Evolutionary conservation across 1,284 basidiomycete genomes (phyloP).

Genomic region (Apiotrichum sp.): DNA sequence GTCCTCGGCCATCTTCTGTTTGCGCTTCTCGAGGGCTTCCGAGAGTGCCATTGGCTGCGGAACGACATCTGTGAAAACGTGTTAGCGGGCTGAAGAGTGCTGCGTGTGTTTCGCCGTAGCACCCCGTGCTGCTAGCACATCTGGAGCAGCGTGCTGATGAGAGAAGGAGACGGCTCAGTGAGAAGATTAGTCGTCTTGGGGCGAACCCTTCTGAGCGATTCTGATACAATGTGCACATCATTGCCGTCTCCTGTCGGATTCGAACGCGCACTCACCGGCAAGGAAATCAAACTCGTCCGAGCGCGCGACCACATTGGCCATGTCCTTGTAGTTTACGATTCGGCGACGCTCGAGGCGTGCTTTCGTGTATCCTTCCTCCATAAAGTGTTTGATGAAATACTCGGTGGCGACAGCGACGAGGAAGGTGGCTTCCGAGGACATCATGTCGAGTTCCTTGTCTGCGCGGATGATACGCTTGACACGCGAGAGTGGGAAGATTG

Average conservation of each 20-base stretch:
- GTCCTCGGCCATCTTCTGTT: slow-evolving; percentile 11
- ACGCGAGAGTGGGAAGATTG: slow-evolving; percentile 44
- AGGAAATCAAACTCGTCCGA: slow-evolving; percentile 45
- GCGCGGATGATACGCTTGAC: slow-evolving; percentile 49
- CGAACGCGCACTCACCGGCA: slow-evolving; percentile 27
- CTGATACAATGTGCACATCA: slow-evolving; percentile 33
- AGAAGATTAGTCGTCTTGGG: slow-evolving; percentile 41
- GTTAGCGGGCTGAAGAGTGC: not conserved
- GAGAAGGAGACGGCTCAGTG: slow-evolving; percentile 27
- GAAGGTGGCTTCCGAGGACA: slow-evolving; percentile 48
- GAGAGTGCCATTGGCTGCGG: slow-evolving; percentile 39
- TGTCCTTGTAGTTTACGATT: slow-evolving; percentile 46
- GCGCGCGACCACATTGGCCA: slow-evolving; percentile 38
- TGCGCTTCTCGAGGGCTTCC: slow-evolving; percentile 36
- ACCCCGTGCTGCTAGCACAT: slow-evolving; percentile 3
- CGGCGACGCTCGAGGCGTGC: slow-evolving; percentile 46
- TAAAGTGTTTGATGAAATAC: slow-evolving; percentile 47
- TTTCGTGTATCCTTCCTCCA: slow-evolving; percentile 45
- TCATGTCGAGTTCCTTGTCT: slow-evolving; percentile 48
- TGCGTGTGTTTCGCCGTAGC: too few species aligned
- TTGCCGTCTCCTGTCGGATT: slow-evolving; percentile 8
- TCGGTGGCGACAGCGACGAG: slow-evolving; percentile 48
- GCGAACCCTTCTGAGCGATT: slow-evolving; percentile 20
- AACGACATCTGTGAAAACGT: slow-evolving; percentile 30
- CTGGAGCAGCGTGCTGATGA: not conserved